Evolutionary conservation across 257 asterid genomes (phyloP), one percentile per base, ranked within the genome.

Genomic region (Solanum paucissectum): DNA sequence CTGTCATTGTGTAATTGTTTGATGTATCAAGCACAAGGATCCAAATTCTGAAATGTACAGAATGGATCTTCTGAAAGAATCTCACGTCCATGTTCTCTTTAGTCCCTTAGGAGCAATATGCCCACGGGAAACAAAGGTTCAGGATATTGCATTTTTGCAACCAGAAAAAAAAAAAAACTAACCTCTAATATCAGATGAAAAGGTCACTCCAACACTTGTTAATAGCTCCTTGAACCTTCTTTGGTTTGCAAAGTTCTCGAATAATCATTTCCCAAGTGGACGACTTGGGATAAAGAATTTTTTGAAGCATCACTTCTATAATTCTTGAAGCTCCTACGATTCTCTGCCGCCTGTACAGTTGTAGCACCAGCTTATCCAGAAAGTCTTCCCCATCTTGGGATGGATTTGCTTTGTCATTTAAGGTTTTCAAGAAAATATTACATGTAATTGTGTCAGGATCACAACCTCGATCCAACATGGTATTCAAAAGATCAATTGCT

Each of bases 371-470:
- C 92, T 94, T 98, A 83, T 95, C 95, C 84, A 97, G 92, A 90
- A 97, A 97, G 88, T 90, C 95, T 75, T 94, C 87, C 89, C 93
- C 93, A 75, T 92, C 94, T 90, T 89, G 93, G 23, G 94, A 91
- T 69, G 97, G 93, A 89, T 93, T 86, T 32, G 87, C 84, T 90
- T 94, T 94, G 87, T 93, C 95, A 88, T 87, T 92, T 88, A 95
- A 90, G 84, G 93, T 91, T 46, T 88, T 73, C 92, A 96, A 89
- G 90, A 97, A 94, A 89, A 93, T 93, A 84, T 92, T 93, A 93
- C 99, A 97, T 32, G 98, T 95, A 82, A 93, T 88, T 9, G 89
- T 40, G 87, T 97, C 98, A 87, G 99, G 99, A 91, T 97, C 98
- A 86, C 95, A 94, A 37, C 95, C 96, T 90, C 87, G 94, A 90